Conservation (phyloP, 1,284 basidiomycete genomes). For the Xerocomus nothofagi region DNA sequence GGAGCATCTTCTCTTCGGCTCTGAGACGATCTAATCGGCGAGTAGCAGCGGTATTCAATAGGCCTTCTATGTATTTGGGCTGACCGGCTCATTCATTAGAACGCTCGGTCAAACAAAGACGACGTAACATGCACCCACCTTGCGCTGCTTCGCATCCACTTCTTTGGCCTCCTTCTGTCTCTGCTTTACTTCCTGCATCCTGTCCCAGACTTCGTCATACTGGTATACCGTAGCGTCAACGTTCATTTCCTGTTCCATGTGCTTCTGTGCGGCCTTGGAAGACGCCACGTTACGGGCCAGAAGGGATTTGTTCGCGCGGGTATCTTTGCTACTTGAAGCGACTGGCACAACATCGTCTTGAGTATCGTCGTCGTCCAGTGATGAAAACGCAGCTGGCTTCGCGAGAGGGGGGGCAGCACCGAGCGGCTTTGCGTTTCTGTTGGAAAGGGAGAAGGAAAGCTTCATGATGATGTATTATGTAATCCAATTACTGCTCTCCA, state of each 20-base stretch:
- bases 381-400: slow-evolving; percentile 59
- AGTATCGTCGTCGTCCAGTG: slow-evolving; percentile 61
- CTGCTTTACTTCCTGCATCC: slow-evolving; percentile 87
- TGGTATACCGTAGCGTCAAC: slow-evolving; percentile 88
- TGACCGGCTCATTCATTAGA: slow-evolving; percentile 36
- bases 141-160: slow-evolving; percentile 67
- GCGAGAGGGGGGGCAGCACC: slow-evolving; percentile 57
- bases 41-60: slow-evolving; percentile 83
- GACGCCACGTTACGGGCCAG: slow-evolving; percentile 57
- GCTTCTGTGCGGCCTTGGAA: slow-evolving; percentile 61
- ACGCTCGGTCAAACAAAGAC: slow-evolving; percentile 10
- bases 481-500: slow-evolving; percentile 8
- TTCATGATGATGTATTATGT: slow-evolving; percentile 53
- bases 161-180: slow-evolving; percentile 76
- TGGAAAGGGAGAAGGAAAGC: slow-evolving; percentile 73
- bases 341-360: slow-evolving; percentile 53
- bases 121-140: slow-evolving; percentile 47
- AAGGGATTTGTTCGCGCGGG: slow-evolving; percentile 50
- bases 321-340: slow-evolving; percentile 39
- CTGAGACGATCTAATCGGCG: slow-evolving; percentile 88
- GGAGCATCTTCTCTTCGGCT: slow-evolving; percentile 98
- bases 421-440: slow-evolving; percentile 55
- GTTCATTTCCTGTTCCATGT: slow-evolving; percentile 73
- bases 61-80: slow-evolving; percentile 91
- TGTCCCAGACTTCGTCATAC: slow-evolving; percentile 96